Percentiles rank a stretch among this genome's conserved stretches.
These are phyloP conservation scores for Fusarium continuum DNA, from an alignment of 2,329 filamentous ascomycete species.

Conservation along the genomic window DNA sequence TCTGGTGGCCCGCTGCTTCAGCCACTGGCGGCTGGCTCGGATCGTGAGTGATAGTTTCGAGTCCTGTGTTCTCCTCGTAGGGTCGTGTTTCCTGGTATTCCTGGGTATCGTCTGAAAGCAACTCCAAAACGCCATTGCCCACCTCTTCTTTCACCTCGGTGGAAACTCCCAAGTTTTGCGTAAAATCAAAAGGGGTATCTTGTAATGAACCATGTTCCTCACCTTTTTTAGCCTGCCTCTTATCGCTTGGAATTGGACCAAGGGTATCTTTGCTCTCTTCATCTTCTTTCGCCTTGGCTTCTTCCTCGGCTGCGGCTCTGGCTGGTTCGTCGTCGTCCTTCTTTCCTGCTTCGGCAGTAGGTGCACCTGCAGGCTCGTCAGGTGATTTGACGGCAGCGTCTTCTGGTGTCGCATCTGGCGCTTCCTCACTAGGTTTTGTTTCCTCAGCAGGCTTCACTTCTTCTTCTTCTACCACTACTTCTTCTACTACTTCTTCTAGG, in stretches of 20 bases:
- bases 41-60: conserved; percentile 32
- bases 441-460: conserved; percentile 30
- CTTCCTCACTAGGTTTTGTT: conserved; percentile 33
- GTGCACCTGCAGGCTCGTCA: conserved; percentile 28
- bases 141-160: conserved; percentile 40
- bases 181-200: conserved; percentile 52
- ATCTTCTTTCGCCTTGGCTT: conserved; percentile 41
- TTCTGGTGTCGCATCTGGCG: conserved; percentile 27
- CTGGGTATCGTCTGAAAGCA: conserved; percentile 43
- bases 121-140: conserved; percentile 43
- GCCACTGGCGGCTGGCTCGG: conserved; percentile 14
- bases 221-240: conserved; percentile 55
- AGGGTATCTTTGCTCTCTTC: conserved; percentile 53
- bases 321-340: conserved; percentile 24
- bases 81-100: conserved; percentile 29
- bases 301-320: conserved; percentile 15
- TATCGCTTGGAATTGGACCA: conserved; percentile 50
- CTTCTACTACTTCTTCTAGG: conserved; percentile 26
- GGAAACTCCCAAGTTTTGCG: conserved; percentile 44
- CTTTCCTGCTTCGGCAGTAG: conserved; percentile 33
- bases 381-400: conserved; percentile 19
- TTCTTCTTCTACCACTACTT: too few relatives aligned
- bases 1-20: conserved; percentile 19
- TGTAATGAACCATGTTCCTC: conserved; percentile 52
- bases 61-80: conserved; percentile 38